Evolutionary conservation across 1,284 basidiomycete species (phyloP), one percentile per base, ranked within the genome.

Genomic region (Abortiporus biennis): DNA sequence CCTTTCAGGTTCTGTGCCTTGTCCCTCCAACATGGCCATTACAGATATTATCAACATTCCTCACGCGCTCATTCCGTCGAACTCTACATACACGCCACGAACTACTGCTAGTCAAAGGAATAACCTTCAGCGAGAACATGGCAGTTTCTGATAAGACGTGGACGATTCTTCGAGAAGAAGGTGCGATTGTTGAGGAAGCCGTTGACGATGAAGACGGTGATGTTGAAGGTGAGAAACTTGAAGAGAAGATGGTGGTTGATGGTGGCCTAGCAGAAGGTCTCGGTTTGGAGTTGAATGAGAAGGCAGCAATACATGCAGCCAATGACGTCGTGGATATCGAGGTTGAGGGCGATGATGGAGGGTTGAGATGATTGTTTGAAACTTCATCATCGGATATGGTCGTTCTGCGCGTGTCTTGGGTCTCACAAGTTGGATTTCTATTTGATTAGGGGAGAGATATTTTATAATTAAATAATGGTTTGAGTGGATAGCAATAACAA

Each of bases 11-110:
- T 23, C 68, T 92, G 13, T 66, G 78, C 1, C 65, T 80, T 13
- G 72, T 93, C 16, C 91, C 92, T 1, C 59, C 75, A 21, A 65
- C 76, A 29, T 94, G 89, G 89, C 76, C 88, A 0, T 64, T 94
- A 3, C 68, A 72, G 17, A 64, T 77, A 4, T 70, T 92, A 47
- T 78, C 84, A 0, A 78, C 83, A 0, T 93, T 93, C 68, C 70
- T 94, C 40, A 64, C 78, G 9, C 80, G 90, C 2, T 85, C 89
- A 0, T 73, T 92, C 48, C 75, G 90, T 13, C 72, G 84, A 38
- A 77, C 81, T 3, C 62, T 88, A n/a, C 90, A 94, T 55, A 64
- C 71, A 11, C 62, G 65, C 17, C 78, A 85, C 36, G 85, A 92
- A 56, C 76, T 76, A 4, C 72, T 78, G 53, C 81, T 91, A 42